Base-by-base conservation (phyloP, 257 asterid species). In the Lycium barbarum region DNA sequence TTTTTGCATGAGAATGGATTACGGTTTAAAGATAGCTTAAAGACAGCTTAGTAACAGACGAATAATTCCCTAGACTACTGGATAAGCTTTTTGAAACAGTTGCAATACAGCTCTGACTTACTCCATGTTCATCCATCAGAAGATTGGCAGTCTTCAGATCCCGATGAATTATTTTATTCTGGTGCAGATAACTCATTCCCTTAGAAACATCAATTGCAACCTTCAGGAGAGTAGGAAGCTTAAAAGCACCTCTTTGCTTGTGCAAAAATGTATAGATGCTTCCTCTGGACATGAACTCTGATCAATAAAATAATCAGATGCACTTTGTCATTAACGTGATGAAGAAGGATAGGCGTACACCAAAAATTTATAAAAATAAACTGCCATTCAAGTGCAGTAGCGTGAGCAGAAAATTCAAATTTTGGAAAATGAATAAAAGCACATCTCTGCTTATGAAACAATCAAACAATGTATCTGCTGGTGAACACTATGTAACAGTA, bases 151-250 rank as follows among this genome's bases (percentile, higher is more conserved):
- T 88, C 89, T 90, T 90, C 82, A 90, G 87, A 85, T 90, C 92
- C 62, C 92, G 86, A 72, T 90, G 92, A 72, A 90, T 86, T 83
- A 90, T 90, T 45, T 88, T 88, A 78, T 90, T 90, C 85, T 90
- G 92, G 88, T 90, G 92, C 89, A 90, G 84, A 88, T 90, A 90
- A 83, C 88, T 88, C 92, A 90, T 90, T 76, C 92, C 92, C 72
- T 88, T 90, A 45, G 88, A 87, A 82, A 88, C 88, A 85, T 90
- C 92, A 84, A 88, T 85, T 55, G 91, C 92, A 53, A 90, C 92
- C 85, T 84, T 88, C 68, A 90, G 86, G 53, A 90, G 61, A 40
- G 86, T 80, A 84, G 91, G 83, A 86, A 88, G 91, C 86, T 88
- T 88, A 86, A 87, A 88, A 45, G 33, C 67, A 66, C 91, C 89